Evolutionary conservation across 1,284 basidiomycete genomes (phyloP).

Genomic region (Ceratobasidium sp.): DNA sequence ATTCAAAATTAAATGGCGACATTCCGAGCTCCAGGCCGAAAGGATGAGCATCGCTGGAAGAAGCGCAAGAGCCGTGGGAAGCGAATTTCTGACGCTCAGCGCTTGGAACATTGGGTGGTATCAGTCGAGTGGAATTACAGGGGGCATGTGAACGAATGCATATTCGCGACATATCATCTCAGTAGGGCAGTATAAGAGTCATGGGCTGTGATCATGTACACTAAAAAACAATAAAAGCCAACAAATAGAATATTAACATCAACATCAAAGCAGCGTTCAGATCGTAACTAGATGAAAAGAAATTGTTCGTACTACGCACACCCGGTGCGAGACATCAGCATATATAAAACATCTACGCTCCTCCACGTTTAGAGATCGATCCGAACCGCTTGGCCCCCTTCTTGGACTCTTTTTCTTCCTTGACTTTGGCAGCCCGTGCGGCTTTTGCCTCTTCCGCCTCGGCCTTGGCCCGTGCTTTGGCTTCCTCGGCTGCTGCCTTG

Average conservation of each 20-base stretch:
- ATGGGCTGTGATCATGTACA: conserved; percentile 20
- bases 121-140: too few relatives aligned
- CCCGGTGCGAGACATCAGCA: background rate
- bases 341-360: background rate
- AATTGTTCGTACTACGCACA: background rate
- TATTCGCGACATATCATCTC: too few relatives aligned
- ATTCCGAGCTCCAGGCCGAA: too few relatives aligned
- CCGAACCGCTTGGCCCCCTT: conserved; percentile 14
- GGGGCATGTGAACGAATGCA: too few relatives aligned
- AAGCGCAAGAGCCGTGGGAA: too few relatives aligned
- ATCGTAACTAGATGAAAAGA: conserved; percentile 12
- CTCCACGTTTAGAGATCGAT: conserved; percentile 18
- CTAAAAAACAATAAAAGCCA: background rate
- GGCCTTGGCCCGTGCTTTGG: conserved; percentile 18
- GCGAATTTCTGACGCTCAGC: too few relatives aligned
- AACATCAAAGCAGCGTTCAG: conserved; percentile 11
- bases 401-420: conserved; percentile 20
- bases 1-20: too few relatives aligned
- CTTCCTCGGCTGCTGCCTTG: conserved; percentile 28
- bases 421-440: background rate
- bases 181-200: too few relatives aligned
- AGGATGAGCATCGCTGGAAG: too few relatives aligned
- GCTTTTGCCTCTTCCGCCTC: conserved; percentile 28
- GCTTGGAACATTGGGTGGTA: too few relatives aligned
- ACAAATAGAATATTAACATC: background rate